Evolutionary conservation across 805 yeast species (phyloP), one percentile per base, ranked within the genome.

Genomic region (Priceomyces castillae): DNA sequence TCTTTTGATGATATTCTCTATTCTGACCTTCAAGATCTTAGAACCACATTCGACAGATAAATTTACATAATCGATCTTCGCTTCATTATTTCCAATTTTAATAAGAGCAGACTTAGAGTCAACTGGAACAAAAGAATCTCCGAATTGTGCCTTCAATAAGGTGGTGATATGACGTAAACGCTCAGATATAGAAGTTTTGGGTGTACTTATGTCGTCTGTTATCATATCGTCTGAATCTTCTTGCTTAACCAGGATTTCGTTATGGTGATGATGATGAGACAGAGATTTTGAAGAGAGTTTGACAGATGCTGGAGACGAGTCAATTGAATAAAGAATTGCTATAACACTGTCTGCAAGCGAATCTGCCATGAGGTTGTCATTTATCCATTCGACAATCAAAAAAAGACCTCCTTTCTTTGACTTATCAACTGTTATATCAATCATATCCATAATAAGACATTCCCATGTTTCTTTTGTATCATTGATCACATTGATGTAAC

Each of bases 261-360:
- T 67, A 6, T 46, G 42, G 58, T 81, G 86, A 48, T 67, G 67
- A 7, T 47, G 44, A 58, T 81, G 85, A 1, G 57, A 48, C 50
- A 85, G 82, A 1, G 72, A 50, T 42, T 76, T 75, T 4, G 95
- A 81, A 11, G 96, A 81, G 50, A 89, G 63, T 59, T 92, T 94
- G 22, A 94, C 96, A 5, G 97, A 88, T 1, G 97, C 95, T 9
- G 97, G 97, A 0, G 96, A 82, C 0, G 96, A 84, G 60, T 94
- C 99, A 34, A 92, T 94, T 36, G 96, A 87, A 64, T 92, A 76
- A 25, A 94, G 64, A 30, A 94, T 89, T 0, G 97, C 97, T 46
- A 94, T 78, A 1, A 90, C 86, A 12, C 96, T 84, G 58, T 94
- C 99, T 0, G 99, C 99, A 49, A 94, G 79, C 0, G 97, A 84